A percentile compares a stretch with the other conserved stretches of the same genome.
These are phyloP conservation scores for Nosema bombycis DNA, from an alignment of 371 early-diverging fungal species.

Conservation along the genomic window DNA sequence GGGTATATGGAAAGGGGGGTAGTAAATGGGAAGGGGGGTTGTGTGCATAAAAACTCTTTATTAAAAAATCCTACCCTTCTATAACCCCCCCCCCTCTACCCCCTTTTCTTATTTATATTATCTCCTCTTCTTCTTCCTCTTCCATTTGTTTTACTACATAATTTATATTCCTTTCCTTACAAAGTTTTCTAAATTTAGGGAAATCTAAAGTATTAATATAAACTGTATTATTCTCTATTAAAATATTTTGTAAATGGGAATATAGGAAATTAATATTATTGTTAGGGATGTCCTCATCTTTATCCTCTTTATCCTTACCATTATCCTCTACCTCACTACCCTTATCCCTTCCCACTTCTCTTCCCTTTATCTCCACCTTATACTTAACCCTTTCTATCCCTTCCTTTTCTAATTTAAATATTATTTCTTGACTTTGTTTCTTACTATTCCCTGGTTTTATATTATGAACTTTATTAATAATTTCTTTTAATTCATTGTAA, in stretches of 20 bases:
- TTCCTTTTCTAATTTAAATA: slow-evolving; percentile 49
- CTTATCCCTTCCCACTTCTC: not conserved
- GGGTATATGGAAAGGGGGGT: no score
- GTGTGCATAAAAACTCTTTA: no score
- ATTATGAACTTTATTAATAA: slow-evolving; percentile 40
- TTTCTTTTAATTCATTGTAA: slow-evolving; percentile 17
- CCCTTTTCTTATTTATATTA: not conserved
- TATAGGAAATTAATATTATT: no score
- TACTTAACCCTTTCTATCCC: slow-evolving; percentile 55
- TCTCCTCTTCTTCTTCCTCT: slow-evolving; percentile 7
- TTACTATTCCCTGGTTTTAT: slow-evolving; percentile 42
- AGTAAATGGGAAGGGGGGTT: no score
- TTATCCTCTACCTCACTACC: no score
- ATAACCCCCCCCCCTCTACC: no score
- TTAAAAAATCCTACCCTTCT: no score
- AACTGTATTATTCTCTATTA: no score
- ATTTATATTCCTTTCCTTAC: not conserved
- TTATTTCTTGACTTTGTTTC: slow-evolving; percentile 53
- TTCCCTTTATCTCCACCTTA: slow-evolving; percentile 7
- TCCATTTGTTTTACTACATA: slow-evolving; percentile 13
- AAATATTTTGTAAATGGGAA: no score
- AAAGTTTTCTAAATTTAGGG: slow-evolving; percentile 2
- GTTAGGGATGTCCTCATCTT: no score
- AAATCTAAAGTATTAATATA: slow-evolving; percentile 4
- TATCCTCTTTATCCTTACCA: no score